Base-by-base conservation (phyloP, 352 stramenopile genomes). In the Pythium brachiatum region DNA sequence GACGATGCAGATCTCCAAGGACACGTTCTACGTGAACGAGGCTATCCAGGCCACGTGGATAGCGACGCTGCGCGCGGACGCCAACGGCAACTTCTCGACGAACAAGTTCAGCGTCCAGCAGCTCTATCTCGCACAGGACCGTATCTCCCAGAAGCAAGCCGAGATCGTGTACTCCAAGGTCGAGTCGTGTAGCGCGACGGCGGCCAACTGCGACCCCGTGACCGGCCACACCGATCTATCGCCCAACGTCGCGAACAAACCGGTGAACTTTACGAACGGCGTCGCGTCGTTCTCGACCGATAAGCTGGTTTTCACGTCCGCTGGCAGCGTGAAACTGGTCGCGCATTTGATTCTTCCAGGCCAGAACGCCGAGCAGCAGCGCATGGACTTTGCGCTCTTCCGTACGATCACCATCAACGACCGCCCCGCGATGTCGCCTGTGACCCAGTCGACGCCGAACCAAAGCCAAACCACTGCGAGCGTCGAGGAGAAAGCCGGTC, bases 41-140 rank as follows among this genome's bases (percentile, higher is more conserved):
- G 69, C 77, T 3, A 76, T 93, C 43, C 57, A 78, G 34, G 74
- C 87, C 26, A 80, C 67, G 20, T 93, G 84, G 84, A 91, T 81
- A 25, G 84, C 81, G 39, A 84, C 74, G 13, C 53, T 85, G 48
- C 79, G 80, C 8, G 27, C 70, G 21, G 57, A 75, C 50, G 64
- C 60, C 13, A 74, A 70, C 29, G 67, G 64, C 21, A 54, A 39
- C 7, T 60, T 89, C 11, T 44, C 69, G 8, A 59, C 66, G 36
- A 90, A 89, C 64, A 63, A 62, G 31, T 84, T 92, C 56, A 64
- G 67, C 25, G 44, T 88, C 16, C 62, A 68, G 12, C 52, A 78
- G 58, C 66, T 89, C 7, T 78, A 70, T 18, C 23, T 46, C 8
- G 81, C 76, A 20, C 50, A 79, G 12, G 79, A 92, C 57, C 74